Evolutionary conservation across 2,329 filamentous ascomycete species (phyloP).

Genomic region (Colletotrichum siamense): DNA sequence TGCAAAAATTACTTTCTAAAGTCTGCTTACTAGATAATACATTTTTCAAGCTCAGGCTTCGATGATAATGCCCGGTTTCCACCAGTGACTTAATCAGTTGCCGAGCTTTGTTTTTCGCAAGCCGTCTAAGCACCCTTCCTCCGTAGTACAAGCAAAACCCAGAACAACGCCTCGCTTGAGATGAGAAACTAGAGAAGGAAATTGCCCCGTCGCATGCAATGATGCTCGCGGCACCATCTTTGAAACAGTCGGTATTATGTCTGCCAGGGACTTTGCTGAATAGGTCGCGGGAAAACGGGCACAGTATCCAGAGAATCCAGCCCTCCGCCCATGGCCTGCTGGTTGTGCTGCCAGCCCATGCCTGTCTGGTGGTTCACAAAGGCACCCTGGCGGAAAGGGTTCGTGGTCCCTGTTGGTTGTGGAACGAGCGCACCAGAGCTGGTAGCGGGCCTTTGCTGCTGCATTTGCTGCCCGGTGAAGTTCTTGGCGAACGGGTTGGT

Average conservation of each 20-base stretch:
- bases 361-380: conserved; percentile 92
- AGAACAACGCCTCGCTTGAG: conserved; percentile 38
- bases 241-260: conserved; percentile 5
- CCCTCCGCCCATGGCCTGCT: conserved; percentile 80
- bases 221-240: background rate
- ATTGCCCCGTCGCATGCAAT: conserved; percentile 20
- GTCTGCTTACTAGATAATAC: conserved; percentile 22
- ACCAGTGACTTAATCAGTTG: background rate
- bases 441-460: conserved; percentile 50
- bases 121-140: conserved; percentile 27
- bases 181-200: conserved; percentile 28
- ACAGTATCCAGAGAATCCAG: conserved; percentile 81
- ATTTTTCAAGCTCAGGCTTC: conserved; percentile 6
- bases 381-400: conserved; percentile 90
- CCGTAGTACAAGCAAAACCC: conserved; percentile 23
- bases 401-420: conserved; percentile 87
- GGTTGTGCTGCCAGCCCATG: conserved; percentile 83
- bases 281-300: conserved; percentile 85
- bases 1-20: conserved; percentile 22
- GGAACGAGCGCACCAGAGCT: conserved; percentile 62
- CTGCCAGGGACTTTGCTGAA: conserved; percentile 67
- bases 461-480: conserved; percentile 36
- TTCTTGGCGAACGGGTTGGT: conserved; percentile 66
- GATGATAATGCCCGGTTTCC: background rate
- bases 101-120: conserved; percentile 5